Evolutionary conservation across 768 basidiomycete genomes (phyloP), one percentile per base, ranked within the genome.

Genomic region (Serendipita sp.): DNA sequence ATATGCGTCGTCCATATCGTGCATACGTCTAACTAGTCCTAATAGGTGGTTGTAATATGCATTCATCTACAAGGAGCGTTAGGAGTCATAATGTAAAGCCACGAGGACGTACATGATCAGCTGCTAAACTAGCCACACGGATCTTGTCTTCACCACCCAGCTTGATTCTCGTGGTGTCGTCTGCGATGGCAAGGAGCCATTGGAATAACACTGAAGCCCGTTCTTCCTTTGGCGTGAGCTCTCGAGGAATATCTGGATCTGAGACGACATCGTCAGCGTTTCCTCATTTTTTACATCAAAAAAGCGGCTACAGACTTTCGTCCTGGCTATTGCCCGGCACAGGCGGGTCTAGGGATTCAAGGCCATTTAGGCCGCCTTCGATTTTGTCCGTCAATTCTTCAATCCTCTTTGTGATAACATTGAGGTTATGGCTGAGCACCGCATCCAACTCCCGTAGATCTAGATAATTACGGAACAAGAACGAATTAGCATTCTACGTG

Each of bases 361-460:
- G 67, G 44, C 76, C 73, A 18, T 76, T 78, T 2, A 74, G 71
- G 69, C 81, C 79, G 65, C 81, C 77, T 71, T 91, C 85, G 71
- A 96, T 84, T 81, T 90, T 84, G 65, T 77, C 71, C 45, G 85
- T 87, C 68, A 99, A 85, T 44, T 74, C 72, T 65, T 82, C 80
- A 68, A 98, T 86, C 75, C 91, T 91, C 51, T 79, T 69, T 65
- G 88, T 91, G 72, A 99, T 87, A 69, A 82, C 79, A 68, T 83
- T 73, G 75, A 95, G 88, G 67, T 91, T 91, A 48, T 88, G 79
- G 69, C 92, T 93, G 69, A 99, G 83, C 66, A 99, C 96, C 65
- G 95, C 96, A 74, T 98, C 96, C 76, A 99, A 89, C 76, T 99
- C 96, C 68, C 93, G 89, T 64, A 99, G 84, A 80, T 99, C 96